Percentiles rank a stretch among this genome's conserved stretches.
Conservation (phyloP, 768 basidiomycete genomes). For the Amanita polypyramis region DNA sequence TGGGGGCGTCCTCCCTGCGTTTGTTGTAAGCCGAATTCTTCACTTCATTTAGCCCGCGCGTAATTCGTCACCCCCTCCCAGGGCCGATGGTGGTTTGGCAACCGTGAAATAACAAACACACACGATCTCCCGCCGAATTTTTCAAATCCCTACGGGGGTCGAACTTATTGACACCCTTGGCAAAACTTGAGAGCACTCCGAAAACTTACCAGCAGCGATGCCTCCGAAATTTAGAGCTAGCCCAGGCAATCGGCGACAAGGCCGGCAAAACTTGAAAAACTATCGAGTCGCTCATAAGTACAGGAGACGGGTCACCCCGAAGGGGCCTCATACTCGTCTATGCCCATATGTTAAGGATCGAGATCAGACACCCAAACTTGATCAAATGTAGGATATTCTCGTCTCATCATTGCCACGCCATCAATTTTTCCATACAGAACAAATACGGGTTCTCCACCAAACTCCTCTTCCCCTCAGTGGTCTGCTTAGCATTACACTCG, state of each 20-base stretch:
- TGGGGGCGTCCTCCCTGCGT: slow-evolving; percentile 73
- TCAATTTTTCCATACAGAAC: slow-evolving; percentile 40
- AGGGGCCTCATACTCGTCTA: slow-evolving; percentile 69
- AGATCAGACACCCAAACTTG: slow-evolving; percentile 39
- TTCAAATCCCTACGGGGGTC: slow-evolving; percentile 74
- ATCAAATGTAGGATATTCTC: slow-evolving; percentile 44
- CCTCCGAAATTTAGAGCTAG: slow-evolving; percentile 31
- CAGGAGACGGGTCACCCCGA: slow-evolving; percentile 28
- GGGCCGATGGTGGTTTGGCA: slow-evolving; percentile 98
- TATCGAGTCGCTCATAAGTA: slow-evolving; percentile 23
- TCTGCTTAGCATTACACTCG: slow-evolving; percentile 68
- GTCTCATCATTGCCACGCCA: neutral
- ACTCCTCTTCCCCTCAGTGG: slow-evolving; percentile 68
- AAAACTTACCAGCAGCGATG: slow-evolving; percentile 20
- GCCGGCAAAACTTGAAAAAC: slow-evolving; percentile 46
- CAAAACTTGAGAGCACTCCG: slow-evolving; percentile 46
- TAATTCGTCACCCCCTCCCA: slow-evolving; percentile 14
- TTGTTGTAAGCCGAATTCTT: slow-evolving; percentile 53
- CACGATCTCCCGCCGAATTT: slow-evolving; percentile 72
- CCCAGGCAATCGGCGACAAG: slow-evolving; percentile 36
- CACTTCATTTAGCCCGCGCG: neutral
- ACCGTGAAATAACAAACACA: slow-evolving; percentile 78
- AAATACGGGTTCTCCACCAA: slow-evolving; percentile 58
- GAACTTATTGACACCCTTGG: slow-evolving; percentile 67
- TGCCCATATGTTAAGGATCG: slow-evolving; percentile 72